Evolutionary conservation across 1,284 basidiomycete species (phyloP), one percentile per base, ranked within the genome.

Genomic region (Irpex lacteus): DNA sequence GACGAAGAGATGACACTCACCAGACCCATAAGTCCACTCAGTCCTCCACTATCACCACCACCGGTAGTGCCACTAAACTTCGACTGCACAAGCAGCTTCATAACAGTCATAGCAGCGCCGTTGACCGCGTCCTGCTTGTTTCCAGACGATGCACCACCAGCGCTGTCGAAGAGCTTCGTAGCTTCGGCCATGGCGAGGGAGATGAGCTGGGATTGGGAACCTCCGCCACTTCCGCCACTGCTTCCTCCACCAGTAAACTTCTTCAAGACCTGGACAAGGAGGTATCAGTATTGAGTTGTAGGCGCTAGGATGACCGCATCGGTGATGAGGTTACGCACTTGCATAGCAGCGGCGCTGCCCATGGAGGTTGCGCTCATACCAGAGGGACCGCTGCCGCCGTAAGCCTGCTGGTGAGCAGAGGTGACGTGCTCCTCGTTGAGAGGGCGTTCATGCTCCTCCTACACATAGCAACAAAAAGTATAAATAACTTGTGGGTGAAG

Each of bases 131-230:
- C 90, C 70, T 94, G 91, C 77, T 95, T 94, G 72, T 84, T 84
- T 13, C 89, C 90, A 19, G 84, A 81, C 0, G 86, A 78, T 7
- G 80, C 77, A n/a, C 90, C 89, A 15, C 85, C 86, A 38, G 84
- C 83, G 69, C 83, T 78, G 70, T 92, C 90, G 68, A 95, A 90
- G 60, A 94, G 77, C 73, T 91, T 87, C 37, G 83, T 81, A 0
- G 87, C 91, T 73, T 96, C 89, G 0, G 85, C 84, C 91, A 96
- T 92, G 9, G 93, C 94, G 75, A 94, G 76, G 69, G 89, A 88
- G 75, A 96, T 87, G 62, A 96, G 80, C 74, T 92, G 75, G 1
- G 81, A 81, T 66, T 85, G 77, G 21, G 81, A 82, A 64, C 81
- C 78, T 37, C 82, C 81, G 19, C 85, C 80, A 0, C 80, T 76